phyloP scores from a whole-genome alignment of 371 early-diverging fungal genomes.

The Mucor piriformis region DNA sequence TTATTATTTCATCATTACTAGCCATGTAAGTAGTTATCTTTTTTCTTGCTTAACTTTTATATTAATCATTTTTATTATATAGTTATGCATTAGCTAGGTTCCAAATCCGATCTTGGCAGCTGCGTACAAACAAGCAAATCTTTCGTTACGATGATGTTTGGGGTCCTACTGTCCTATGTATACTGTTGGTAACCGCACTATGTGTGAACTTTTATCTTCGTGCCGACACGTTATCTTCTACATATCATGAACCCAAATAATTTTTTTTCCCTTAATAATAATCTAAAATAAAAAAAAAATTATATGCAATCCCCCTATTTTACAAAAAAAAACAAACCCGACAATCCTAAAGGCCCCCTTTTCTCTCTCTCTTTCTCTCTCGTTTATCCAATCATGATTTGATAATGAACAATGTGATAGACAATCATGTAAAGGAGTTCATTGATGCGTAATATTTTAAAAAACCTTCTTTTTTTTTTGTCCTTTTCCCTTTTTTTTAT shows the following conservation, averaged over 20 bases:
- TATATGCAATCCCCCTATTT: no score
- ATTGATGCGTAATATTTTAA: background rate
- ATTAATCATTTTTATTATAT: constrained; percentile 1
- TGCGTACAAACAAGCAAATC: constrained; percentile 26
- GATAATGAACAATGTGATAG: no score
- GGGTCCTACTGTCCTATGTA: constrained; percentile 35
- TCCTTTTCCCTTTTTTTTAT: background rate
- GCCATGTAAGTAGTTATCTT: constrained; percentile 27
- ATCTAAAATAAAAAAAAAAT: background rate
- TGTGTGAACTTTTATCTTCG: constrained; percentile 35
- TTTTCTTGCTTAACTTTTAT: background rate
- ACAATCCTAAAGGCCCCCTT: no score
- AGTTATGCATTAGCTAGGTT: constrained; percentile 36
- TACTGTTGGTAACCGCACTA: constrained; percentile 31
- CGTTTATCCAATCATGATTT: no score
- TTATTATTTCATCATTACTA: constrained; percentile 27
- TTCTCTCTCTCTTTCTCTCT: no score
- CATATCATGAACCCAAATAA: constrained; percentile 5
- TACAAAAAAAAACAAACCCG: no score
- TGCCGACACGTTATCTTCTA: constrained; percentile 10
- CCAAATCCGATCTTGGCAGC: constrained; percentile 31
- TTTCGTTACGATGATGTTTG: constrained; percentile 35
- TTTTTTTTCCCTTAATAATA: background rate
- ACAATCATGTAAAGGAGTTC: background rate
- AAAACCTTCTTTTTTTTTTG: background rate